Evolutionary conservation across 345 rosid species (phyloP), one percentile per base, ranked within the genome.

Genomic region (Diplotaxis tenuifolia): DNA sequence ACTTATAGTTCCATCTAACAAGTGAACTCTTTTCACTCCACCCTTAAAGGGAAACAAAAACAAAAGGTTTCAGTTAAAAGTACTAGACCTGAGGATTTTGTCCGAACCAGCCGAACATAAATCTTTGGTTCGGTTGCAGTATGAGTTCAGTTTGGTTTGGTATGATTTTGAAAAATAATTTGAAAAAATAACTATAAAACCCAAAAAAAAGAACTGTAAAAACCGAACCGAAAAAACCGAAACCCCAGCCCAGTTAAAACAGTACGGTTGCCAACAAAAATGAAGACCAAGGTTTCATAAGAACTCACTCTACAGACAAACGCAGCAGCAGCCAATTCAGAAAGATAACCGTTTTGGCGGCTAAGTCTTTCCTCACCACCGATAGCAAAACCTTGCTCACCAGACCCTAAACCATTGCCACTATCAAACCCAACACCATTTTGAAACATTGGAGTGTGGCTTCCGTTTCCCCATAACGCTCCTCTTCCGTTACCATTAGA

Each of bases 281-380:
- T 16, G 9, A 47, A 47, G 53, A 47, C 19, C 0, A 27, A 28
- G 52, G 31, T 53, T 27, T 2, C 14, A 11, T 10, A 55, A 73
- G 31, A 7, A 20, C 86, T 83, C 81, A 93, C 98, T 69, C 89
- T 81, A 80, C 97, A 94, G 71, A 94, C 98, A 56, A 89, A 94
- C 40, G 97, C 96, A n/a, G 98, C 97, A 28, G 93, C 98, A 71
- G 96, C 97, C 80, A 94, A 81, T 82, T 94, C 97, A 53, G 97
- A 85, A 56, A 91, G 91, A 68, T 89, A 91, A 53, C 95, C 97
- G 56, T 85, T 83, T 70, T 52, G 70, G 69, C 95, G 87, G 78
- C 95, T 91, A 65, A 79, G 90, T 54, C 88, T 85, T 67, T 94
- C 97, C 65, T 86, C 85, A 77, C 97, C 98, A 57, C 98, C 98